Base-by-base conservation (phyloP, 306 rosid species). In the Malus asiatica region DNA sequence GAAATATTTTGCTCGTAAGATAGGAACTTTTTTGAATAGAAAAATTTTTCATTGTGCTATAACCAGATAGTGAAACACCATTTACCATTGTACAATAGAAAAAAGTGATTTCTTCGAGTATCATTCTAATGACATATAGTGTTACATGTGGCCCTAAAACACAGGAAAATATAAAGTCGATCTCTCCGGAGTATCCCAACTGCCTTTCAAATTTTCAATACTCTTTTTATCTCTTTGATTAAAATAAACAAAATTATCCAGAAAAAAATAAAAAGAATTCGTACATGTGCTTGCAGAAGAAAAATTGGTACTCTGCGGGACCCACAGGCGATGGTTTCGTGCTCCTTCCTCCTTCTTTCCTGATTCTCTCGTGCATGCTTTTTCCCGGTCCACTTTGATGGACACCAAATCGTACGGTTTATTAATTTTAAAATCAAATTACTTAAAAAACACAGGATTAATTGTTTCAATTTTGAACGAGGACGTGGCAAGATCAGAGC, bases 401-500 rank as follows among this genome's bases (percentile, higher is more conserved):
- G 48, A 19, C 51, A 11, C 51, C 70, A 1, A 11, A 20, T 10
- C n/a, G 23, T 19, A 64, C 68, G 38, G 14, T 16, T 48, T 27
- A 61, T 14, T 27, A 27, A 27, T 11, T 59, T 22, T 20, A 55
- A 55, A 2, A 55, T 1, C 12, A 5, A 5, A 13, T 4, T 40
- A 40, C 45, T 40, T 40, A 40, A 40, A 25, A 59, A 14, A 11
- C 40, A 35, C 9, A 6, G 42, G 16, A 12, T 7, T 18, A 4
- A 16, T 32, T 64, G 32, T 32, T 32, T 64, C 18, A 27, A 44
- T 25, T 45, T 8, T 10, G 67, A 18, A 44, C 44, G 8, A 4
- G 9, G 63, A 77, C 85, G 79, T 77, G 85, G 72, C 73, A 25
- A 14, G 18, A 72, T 81, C 57, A 3, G 1, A 46, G 30, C 22